Base-by-base conservation (phyloP, 495 filamentous ascomycete genomes). In the Annulohypoxylon moriforme region DNA sequence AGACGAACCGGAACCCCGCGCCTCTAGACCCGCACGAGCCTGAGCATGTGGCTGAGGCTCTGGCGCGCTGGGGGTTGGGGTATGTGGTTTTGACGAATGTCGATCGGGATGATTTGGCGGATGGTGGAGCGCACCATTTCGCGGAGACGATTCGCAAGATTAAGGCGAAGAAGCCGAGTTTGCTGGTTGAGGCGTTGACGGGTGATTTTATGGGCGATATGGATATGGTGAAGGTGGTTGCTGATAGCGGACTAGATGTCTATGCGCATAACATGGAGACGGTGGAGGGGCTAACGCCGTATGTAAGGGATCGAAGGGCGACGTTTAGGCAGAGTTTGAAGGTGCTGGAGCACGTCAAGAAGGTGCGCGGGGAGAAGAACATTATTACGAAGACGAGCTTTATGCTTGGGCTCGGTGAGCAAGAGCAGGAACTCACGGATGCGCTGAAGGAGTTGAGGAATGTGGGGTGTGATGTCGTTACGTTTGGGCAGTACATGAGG, bases 401-500 rank as follows among this genome's bases (percentile, higher is more conserved):
- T 67, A 99, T 99, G 96, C 86, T 99, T 0, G 96, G 96, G 14
- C 79, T 99, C 24, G 96, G 96, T 0, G 96, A 99, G 85, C 94
- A 89, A 4, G 93, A 98, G 71, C 87, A 92, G n/a, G 92, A 98
- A 81, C 80, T 99, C 7, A 91, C 89, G 88, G 87, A 92, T 68
- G 87, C 95, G 7, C 81, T 99, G 49, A 87, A 84, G 81, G 92
- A 97, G 76, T 85, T 98, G 27, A 88, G 96, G 22, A 89, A 88
- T 60, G 82, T 89, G 38, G 84, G 92, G 67, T 94, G 97, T 24
- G 96, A 99, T 67, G 93, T 99, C 11, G 93, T 99, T 38, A 99
- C 96, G 0, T 98, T 99, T 66, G 96, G 96, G 3, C 96, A 99
- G 85, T 99, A 99, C 84, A 99, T 99, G 96, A 92, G 94, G 3